phyloP scores from a whole-genome alignment of 768 basidiomycete genomes.

The Krasilnikovozyma curviuscula region DNA sequence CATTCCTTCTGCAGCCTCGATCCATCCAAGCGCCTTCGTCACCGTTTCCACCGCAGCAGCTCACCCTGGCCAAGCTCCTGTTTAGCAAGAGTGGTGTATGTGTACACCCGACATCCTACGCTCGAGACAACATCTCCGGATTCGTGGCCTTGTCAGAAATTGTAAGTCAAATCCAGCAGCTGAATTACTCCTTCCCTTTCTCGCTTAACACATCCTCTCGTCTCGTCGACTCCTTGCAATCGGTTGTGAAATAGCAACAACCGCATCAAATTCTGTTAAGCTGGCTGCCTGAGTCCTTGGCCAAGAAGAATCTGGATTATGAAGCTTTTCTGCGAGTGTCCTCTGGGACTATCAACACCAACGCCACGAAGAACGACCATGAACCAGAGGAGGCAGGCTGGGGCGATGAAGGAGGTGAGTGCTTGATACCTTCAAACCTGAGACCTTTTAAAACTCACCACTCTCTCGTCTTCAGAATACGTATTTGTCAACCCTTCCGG shows the following conservation, averaged over 20 bases:
- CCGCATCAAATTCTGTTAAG: constrained; percentile 1
- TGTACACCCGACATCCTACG: constrained; percentile 79
- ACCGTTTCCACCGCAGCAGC: no score
- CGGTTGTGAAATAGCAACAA: neutral
- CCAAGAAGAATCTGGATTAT: constrained; percentile 3
- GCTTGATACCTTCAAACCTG: no score
- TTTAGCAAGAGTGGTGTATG: constrained; percentile 91
- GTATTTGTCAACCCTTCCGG: constrained; percentile 14
- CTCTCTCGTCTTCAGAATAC: constrained; percentile 15
- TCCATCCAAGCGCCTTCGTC: no score
- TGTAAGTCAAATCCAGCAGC: no score
- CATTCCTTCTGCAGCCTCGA: no score
- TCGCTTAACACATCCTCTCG: neutral
- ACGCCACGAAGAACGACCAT: no score
- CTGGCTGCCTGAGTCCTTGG: constrained; percentile 8
- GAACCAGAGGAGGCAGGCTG: no score
- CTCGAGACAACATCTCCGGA: constrained; percentile 81
- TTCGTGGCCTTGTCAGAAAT: constrained; percentile 66
- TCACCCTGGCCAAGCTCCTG: constrained; percentile 39
- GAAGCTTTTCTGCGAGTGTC: constrained; percentile 8
- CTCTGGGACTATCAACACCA: no score
- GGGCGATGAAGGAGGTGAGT: no score
- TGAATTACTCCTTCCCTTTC: neutral
- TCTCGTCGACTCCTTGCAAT: neutral
- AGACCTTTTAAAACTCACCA: no score